A percentile compares a stretch with the other conserved stretches of the same genome.
Conservation (phyloP, 305 asterid species). For the Rubia occidens region DNA sequence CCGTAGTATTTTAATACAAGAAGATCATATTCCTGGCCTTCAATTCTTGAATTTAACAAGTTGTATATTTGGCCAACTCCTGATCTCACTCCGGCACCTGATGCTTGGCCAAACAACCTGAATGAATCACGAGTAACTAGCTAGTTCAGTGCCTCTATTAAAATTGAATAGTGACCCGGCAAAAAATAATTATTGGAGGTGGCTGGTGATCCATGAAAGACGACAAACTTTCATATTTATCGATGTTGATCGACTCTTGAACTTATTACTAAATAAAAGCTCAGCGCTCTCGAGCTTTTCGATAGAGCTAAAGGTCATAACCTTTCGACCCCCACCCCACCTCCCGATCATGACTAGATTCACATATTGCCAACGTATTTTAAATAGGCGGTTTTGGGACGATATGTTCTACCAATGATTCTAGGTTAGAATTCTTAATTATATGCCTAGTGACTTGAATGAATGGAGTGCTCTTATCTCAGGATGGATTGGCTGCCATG, state of each 20-base stretch:
- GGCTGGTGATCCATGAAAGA: background rate
- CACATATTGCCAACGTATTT: background rate
- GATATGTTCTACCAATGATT: background rate
- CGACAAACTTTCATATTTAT: background rate
- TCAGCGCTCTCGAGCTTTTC: background rate
- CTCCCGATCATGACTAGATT: background rate
- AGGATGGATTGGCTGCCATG: background rate
- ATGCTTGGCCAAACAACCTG: too few species aligned
- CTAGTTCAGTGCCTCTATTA: too few species aligned
- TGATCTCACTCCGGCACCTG: too few species aligned
- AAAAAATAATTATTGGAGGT: background rate
- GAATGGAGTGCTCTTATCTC: background rate
- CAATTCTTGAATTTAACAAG: too few species aligned
- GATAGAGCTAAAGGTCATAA: background rate
- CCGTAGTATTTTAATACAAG: too few species aligned
- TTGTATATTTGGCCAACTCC: too few species aligned
- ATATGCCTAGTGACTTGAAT: background rate
- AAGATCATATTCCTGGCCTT: too few species aligned
- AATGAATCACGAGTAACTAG: too few species aligned
- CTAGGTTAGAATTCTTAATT: background rate
- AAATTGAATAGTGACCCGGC: too few species aligned
- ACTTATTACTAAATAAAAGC: too few species aligned
- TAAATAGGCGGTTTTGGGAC: background rate
- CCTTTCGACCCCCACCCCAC: background rate
- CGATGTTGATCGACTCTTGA: background rate